Conservation (phyloP, 306 rosid genomes). For the Aeschynomene evenia region DNA sequence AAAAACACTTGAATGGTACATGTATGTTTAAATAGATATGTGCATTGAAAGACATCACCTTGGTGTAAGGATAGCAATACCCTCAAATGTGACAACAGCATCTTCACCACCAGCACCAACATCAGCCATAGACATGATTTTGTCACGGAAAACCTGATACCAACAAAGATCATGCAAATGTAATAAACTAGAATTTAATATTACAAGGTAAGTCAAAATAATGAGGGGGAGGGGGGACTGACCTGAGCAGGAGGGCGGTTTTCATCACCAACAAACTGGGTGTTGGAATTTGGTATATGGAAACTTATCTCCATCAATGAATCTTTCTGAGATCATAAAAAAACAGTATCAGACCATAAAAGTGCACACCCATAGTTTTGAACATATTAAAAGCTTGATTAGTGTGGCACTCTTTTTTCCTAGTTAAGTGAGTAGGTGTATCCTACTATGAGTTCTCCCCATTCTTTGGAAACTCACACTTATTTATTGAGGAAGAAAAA, state of each 20-base stretch:
- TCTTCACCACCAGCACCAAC: conserved; percentile 94
- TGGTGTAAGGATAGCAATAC: conserved; percentile 98
- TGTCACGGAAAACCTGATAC: conserved; percentile 86
- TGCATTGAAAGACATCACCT: conserved; percentile 52
- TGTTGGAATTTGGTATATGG: conserved; percentile 94
- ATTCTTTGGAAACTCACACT: too few species aligned
- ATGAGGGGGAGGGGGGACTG: conserved; percentile 4
- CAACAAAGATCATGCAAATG: conserved; percentile 20
- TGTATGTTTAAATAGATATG: neutral
- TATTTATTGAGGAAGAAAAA: too few species aligned
- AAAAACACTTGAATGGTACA: neutral
- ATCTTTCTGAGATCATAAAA: conserved; percentile 75
- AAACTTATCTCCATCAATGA: conserved; percentile 97
- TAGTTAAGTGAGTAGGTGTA: too few species aligned
- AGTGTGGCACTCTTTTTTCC: too few species aligned
- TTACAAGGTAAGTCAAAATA: neutral
- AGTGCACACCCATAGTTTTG: neutral
- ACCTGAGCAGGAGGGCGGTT: conserved; percentile 95
- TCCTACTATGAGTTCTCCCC: too few species aligned
- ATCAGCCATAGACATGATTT: conserved; percentile 93
- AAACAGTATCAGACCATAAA: conserved; percentile 7
- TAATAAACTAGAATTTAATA: conserved; percentile 24
- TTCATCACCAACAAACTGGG: conserved; percentile 97
- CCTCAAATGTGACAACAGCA: conserved; percentile 95
- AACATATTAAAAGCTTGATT: neutral